These are phyloP conservation scores for Diplodia scrobiculata DNA, from an alignment of 2,329 filamentous ascomycete genomes.

Conservation along the genomic window DNA sequence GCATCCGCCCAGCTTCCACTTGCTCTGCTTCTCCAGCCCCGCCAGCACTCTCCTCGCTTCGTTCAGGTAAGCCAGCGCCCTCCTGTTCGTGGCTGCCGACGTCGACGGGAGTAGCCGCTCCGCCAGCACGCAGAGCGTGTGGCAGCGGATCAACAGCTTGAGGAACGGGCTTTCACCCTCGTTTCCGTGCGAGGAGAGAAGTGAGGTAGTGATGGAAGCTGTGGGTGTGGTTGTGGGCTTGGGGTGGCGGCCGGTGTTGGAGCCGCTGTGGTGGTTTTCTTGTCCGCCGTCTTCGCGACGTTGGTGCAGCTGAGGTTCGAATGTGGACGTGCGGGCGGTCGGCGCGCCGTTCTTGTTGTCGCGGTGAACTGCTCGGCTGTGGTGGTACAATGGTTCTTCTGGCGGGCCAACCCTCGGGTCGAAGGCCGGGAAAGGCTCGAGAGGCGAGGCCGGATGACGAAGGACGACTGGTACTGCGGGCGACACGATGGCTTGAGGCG, in stretches of 20 bases:
- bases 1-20: not conserved
- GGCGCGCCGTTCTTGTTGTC: no score
- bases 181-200: not conserved
- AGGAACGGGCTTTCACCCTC: not conserved
- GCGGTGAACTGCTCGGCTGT: not conserved
- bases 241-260: not conserved
- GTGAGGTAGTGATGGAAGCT: not conserved
- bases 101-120: not conserved
- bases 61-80: not conserved
- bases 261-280: no score
- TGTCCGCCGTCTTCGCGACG: not conserved
- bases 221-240: not conserved
- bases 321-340: not conserved
- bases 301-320: not conserved
- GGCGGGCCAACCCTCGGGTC: slow-evolving; percentile 2
- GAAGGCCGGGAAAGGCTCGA: slow-evolving; percentile 20
- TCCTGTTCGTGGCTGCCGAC: not conserved
- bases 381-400: not conserved
- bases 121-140: slow-evolving; percentile 6
- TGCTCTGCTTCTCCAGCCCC: not conserved
- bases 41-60: not conserved
- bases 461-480: not conserved
- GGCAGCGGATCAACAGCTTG: not conserved
- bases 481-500: not conserved
- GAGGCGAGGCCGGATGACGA: not conserved